phyloP scores from a whole-genome alignment of 768 basidiomycete genomes.

The Lactarius trivialis region DNA sequence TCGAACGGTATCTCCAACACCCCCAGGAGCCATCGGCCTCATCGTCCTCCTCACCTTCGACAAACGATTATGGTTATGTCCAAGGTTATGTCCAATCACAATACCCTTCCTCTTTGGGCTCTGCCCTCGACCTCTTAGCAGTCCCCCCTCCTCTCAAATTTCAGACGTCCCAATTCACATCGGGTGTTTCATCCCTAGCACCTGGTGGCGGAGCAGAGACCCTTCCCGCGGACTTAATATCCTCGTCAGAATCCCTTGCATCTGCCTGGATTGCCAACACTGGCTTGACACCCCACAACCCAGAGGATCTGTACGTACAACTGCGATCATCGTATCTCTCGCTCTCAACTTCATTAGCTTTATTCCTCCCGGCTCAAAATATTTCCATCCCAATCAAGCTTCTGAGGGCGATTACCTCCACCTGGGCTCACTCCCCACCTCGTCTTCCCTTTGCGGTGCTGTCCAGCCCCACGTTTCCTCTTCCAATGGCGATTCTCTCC shows the following conservation, averaged over 20 bases:
- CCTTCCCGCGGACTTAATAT: slow-evolving; percentile 33
- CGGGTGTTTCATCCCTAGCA: slow-evolving; percentile 52
- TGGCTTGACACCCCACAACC: slow-evolving; percentile 8
- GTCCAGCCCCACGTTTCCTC: background rate
- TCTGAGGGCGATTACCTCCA: slow-evolving; percentile 5
- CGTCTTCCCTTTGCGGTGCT: slow-evolving; percentile 15
- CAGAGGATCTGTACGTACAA: slow-evolving; percentile 18
- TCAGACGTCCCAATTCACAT: slow-evolving; percentile 63
- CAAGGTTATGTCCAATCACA: slow-evolving; percentile 9
- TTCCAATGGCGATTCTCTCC: background rate
- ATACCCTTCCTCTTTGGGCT: slow-evolving; percentile 9
- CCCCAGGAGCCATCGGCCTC: slow-evolving; percentile 7
- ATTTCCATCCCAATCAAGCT: slow-evolving; percentile 2
- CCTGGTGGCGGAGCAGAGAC: slow-evolving; percentile 72
- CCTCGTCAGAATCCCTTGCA: slow-evolving; percentile 14
- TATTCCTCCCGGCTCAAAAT: background rate
- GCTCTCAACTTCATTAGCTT: slow-evolving; percentile 8
- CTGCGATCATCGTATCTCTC: background rate
- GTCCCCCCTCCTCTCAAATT: slow-evolving; percentile 30
- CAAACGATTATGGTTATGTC: slow-evolving; percentile 12
- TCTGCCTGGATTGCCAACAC: slow-evolving; percentile 22
- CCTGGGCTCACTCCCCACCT: background rate
- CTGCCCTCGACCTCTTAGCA: slow-evolving; percentile 7
- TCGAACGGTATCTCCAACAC: slow-evolving; percentile 19
- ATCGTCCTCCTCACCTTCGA: slow-evolving; percentile 7